Base-by-base conservation (phyloP, 2,329 filamentous ascomycete genomes). In the Hypoxylon sp. region DNA sequence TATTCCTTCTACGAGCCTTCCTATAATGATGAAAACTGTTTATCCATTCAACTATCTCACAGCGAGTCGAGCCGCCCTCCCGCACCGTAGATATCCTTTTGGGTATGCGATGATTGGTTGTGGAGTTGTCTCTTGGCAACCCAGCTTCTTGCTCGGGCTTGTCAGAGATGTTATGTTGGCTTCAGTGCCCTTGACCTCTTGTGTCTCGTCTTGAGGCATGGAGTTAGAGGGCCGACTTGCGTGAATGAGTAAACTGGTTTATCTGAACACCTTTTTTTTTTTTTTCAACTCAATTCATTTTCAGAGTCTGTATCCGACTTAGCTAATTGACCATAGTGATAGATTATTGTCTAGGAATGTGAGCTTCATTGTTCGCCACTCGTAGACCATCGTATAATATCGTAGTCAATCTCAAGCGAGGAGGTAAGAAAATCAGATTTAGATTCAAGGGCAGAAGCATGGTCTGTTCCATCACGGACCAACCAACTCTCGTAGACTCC, bases 21-120 rank as follows among this genome's bases (percentile, higher is more conserved):
- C 37, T 67, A 59, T 78, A 72, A 81, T 87, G 86, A 88, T 88
- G 86, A 88, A 82, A 84, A 85, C 73, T 89, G 90, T 89, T 89
- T 90, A 91, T 92, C 90, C 90, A 92, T 92, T 92, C 90, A 87
- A 90, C 88, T 86, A 91, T 84, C 80, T 85, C 86, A 84, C 86
- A 81, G 68, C 82, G 82, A 79, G 84, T 90, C 90, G 84, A 91
- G 89, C 87, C 87, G 89, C 87, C 83, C 91, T 93, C 86, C 87
- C 90, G 80, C 88, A 92, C 90, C 87, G 79, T 83, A 93, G 88
- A 76, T 79, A 75, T 78, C 80, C 75, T 75, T 76, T 73, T 75
- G 74, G 72, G 80, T 77, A 77, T 81, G 85, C 83, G 81, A 93
- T 85, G 91, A 93, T 81, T 78, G 86, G 91, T 92, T 90, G 91